A percentile compares a stretch with the other conserved stretches of the same genome.
Conservation (phyloP, 306 rosid genomes). For the Casuarina equisetifolia region DNA sequence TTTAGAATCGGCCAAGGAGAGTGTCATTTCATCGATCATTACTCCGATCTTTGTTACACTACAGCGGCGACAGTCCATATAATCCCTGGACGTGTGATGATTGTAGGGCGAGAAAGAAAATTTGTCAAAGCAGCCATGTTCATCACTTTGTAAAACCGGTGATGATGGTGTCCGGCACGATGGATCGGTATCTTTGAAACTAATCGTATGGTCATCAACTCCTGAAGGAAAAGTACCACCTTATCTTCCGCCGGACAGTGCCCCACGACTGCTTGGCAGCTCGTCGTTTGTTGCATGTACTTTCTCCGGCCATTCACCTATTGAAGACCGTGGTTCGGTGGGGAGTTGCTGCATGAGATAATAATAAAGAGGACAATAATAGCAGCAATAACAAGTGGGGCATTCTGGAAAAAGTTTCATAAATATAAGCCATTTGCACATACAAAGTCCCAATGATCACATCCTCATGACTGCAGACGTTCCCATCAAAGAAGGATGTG, state of each 20-base stretch:
- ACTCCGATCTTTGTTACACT: neutral
- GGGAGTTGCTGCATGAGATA: neutral
- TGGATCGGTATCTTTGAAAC: neutral
- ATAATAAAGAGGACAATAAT: neutral
- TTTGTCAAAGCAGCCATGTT: neutral
- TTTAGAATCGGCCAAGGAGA: neutral
- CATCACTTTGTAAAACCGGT: neutral
- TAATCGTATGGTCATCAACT: neutral
- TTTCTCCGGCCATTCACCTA: neutral
- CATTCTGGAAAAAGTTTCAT: neutral
- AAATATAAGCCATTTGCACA: neutral
- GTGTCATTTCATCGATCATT: neutral
- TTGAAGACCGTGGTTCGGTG: neutral
- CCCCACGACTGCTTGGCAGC: neutral
- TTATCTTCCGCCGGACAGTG: neutral
- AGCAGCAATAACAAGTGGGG: neutral
- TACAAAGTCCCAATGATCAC: neutral
- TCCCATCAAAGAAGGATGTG: neutral
- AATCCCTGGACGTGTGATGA: too few relatives aligned
- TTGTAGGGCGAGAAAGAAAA: neutral
- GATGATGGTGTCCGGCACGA: neutral
- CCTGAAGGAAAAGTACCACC: neutral
- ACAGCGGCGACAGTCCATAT: neutral
- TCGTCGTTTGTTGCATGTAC: neutral
- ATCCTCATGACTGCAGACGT: neutral